Base-by-base conservation (phyloP, 768 basidiomycete species). In the Tulasnella sp. region DNA sequence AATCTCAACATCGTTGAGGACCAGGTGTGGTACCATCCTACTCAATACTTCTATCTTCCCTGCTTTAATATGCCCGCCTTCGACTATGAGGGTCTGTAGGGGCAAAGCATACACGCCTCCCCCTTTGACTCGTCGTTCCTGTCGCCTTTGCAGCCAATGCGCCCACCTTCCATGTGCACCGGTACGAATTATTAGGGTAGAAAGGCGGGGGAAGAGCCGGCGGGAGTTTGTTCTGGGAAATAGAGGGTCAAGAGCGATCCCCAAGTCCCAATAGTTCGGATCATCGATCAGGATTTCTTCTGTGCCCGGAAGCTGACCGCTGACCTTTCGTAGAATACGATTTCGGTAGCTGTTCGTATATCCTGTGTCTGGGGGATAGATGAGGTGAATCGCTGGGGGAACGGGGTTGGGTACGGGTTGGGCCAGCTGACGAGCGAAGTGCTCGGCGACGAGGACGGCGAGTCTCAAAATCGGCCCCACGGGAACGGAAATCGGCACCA, bases 321-420 rank as follows among this genome's bases (percentile, higher is more conserved):
- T 10, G 2, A 68, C 31, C 62, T 14, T 27, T 27, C 0, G 9
- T 10, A 68, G 31, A 31, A 68, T 31, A 10, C 12, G 12, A 5
- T 0, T 1, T 10, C 18, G 4, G 27, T 52, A 7, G 4, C 12
- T 1, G 52, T 1, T n/a, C n/a, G n/a, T 4, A n/a, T 1, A 10
- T 21, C 5, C 52, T 52, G 0, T 5, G 52, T 52, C 0, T 36
- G 5, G 4, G 1, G 9, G 31, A 10, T 36, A 4, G 62, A 36
- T 12, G 31, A 68, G 18, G 62, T 19, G 62, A 0, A 68, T 16
- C 2, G 21, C 62, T 27, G 52, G 52, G 12, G 52, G 52, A 7
- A 52, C 2, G n/a, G 52, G 24, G 14, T 52, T n/a, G 24, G 24
- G 52, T n/a, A 5, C 52, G 24, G 7, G 4, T n/a, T n/a, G 52